Base-by-base conservation (phyloP, 495 filamentous ascomycete species). In the Entonaema liquescens region DNA sequence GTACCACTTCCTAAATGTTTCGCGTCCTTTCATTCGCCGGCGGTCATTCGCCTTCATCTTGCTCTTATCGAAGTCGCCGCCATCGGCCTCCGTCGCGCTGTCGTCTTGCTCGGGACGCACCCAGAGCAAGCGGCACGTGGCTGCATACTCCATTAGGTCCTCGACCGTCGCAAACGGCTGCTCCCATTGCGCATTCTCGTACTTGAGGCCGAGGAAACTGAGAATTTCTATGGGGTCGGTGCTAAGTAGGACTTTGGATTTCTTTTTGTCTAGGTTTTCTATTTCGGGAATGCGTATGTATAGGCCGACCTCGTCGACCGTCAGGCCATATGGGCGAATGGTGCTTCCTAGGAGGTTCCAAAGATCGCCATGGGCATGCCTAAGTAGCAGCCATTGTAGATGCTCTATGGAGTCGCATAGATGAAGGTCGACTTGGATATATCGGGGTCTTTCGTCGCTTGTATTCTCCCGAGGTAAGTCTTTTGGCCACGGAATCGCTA, bases 381-480 rank as follows among this genome's bases (percentile, higher is more conserved):
- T 87, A 75, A 91, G 91, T 26, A 85, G 73, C 60, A 82, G 77
- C 91, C 91, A 92, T 12, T 81, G 78, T 11, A 89, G 80, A 1
- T 79, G 73, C 12, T 79, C 71, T 0, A 79, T 60, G 1, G 75
- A 67, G 0, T 68, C 67, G 67, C 83, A 90, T 52, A 86, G 72
- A 13, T 85, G 83, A 2, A 93, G 73, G 74, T 94, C 91, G 6
- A 94, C 79, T 60, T 94, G 91, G 1, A 89, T 82, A 69, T 82
- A 86, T 2, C 72, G 73, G 36, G 68, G 28, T 5, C 11, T 23
- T 9, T 74, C 62, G 11, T 3, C 13, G 4, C 36, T 44, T 3
- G 47, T 9, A 6, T 19, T 19, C 36, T 50, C 28, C 0, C 54
- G 33, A 5, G 53, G 49, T 11, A 76, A 19, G 5, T 79, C 64